Percentiles rank a stretch among this genome's conserved stretches.
Evolutionary conservation across 176 grass and related monocot species (phyloP).

Genomic region (Phragmites australis): DNA sequence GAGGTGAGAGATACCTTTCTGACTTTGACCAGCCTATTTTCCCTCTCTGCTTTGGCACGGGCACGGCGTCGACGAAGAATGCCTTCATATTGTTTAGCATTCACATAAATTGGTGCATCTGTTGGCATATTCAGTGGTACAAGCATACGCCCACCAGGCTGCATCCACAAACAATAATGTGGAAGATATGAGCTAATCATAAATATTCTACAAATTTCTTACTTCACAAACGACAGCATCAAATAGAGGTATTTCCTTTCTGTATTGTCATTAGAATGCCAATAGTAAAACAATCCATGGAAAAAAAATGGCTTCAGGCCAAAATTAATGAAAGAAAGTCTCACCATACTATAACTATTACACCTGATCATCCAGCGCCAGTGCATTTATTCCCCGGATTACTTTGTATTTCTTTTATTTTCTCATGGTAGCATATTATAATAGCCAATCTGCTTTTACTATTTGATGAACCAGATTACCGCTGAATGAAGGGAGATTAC

Average conservation of each 20-base stretch:
- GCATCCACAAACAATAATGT: slow-evolving; percentile 41
- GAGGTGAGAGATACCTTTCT: slow-evolving; percentile 60
- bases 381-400: neutral
- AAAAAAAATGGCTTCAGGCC: neutral
- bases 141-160: slow-evolving; percentile 64
- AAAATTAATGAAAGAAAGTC: slow-evolving; percentile 16
- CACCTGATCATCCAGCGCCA: neutral
- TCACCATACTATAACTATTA: neutral
- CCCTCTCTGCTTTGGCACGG: slow-evolving; percentile 76
- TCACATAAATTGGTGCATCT: slow-evolving; percentile 88
- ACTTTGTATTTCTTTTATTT: neutral
- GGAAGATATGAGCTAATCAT: slow-evolving; percentile 17
- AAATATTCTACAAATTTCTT: neutral
- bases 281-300: neutral
- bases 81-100: slow-evolving; percentile 82
- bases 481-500: neutral
- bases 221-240: neutral
- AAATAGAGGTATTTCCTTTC: slow-evolving; percentile 11
- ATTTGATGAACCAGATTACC: neutral
- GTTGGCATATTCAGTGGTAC: slow-evolving; percentile 68
- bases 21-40: slow-evolving; percentile 61
- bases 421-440: neutral
- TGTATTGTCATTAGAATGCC: neutral
- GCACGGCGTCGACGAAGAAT: slow-evolving; percentile 81
- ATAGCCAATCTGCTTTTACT: neutral